Conservation (phyloP, 2,329 filamentous ascomycete species). For the Parastagonospora avenae region DNA sequence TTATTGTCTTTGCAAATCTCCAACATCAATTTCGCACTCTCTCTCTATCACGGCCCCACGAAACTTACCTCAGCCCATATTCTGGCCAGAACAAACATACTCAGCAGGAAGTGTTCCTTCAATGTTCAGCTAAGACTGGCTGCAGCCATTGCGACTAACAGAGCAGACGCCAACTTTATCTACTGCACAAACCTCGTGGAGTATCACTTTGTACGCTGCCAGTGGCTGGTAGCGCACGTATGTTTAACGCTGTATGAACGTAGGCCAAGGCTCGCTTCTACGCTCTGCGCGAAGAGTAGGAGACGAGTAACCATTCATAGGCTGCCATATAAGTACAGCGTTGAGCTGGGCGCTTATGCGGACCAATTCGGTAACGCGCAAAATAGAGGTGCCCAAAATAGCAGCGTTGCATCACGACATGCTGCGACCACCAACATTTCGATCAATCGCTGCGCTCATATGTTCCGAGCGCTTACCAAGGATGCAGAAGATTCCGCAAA, state of each 20-base stretch:
- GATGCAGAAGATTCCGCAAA: constrained; percentile 33
- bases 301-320: constrained; percentile 26
- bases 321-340: constrained; percentile 25
- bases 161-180: no score
- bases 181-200: no score
- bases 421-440: constrained; percentile 26
- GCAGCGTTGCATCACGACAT: constrained; percentile 36
- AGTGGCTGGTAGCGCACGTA: constrained; percentile 11
- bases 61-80: no score
- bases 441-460: constrained; percentile 25
- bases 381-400: constrained; percentile 37
- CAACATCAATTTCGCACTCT: no score
- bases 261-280: constrained; percentile 41
- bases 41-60: no score
- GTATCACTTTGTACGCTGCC: no score
- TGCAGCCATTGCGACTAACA: no score
- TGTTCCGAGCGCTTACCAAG: constrained; percentile 41
- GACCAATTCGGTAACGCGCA: constrained; percentile 27
- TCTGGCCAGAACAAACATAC: no score
- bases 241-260: constrained; percentile 26
- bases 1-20: no score
- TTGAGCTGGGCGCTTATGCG: constrained; percentile 35
- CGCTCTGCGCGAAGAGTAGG: constrained; percentile 26
- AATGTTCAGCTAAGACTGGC: no score
- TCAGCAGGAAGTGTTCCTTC: no score